Conservation (phyloP, 805 yeast species). For the Candida maris region DNA sequence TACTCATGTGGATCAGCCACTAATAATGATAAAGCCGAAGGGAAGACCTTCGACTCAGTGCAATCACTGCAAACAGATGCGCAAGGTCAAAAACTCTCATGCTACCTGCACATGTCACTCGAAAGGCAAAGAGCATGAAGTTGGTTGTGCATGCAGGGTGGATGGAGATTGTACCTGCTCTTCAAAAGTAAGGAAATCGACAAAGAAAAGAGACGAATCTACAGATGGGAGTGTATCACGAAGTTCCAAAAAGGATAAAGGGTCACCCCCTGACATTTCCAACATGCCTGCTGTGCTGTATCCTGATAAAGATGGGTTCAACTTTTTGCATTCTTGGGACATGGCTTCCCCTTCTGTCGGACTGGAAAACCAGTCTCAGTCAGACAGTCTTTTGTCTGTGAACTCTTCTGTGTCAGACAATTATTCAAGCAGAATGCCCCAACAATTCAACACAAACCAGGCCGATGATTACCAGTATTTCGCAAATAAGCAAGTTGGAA, state of each 20-base stretch:
- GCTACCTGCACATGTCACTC: conserved; percentile 68
- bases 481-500: conserved; percentile 28
- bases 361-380: conserved; percentile 8
- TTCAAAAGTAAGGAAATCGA: conserved; percentile 22
- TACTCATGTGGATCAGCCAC: conserved; percentile 84
- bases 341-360: conserved; percentile 23
- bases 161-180: conserved; percentile 33
- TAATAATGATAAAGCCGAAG: conserved; percentile 91
- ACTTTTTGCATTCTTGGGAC: conserved; percentile 27
- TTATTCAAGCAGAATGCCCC: neutral
- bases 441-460: neutral
- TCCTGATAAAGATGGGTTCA: conserved; percentile 14
- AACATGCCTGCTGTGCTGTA: neutral
- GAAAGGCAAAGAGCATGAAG: conserved; percentile 31
- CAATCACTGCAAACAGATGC: conserved; percentile 72
- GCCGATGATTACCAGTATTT: conserved; percentile 17
- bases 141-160: conserved; percentile 30
- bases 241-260: conserved; percentile 1
- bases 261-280: conserved; percentile 4
- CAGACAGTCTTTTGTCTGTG: conserved; percentile 24
- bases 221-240: neutral
- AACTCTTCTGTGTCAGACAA: conserved; percentile 17
- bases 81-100: conserved; percentile 65
- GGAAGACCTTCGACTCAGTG: conserved; percentile 96
- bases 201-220: conserved; percentile 16